Evolutionary conservation across 192 early-diverging fungal genomes (phyloP), one percentile per base, ranked within the genome.

Genomic region (Phycomyces nitens): DNA sequence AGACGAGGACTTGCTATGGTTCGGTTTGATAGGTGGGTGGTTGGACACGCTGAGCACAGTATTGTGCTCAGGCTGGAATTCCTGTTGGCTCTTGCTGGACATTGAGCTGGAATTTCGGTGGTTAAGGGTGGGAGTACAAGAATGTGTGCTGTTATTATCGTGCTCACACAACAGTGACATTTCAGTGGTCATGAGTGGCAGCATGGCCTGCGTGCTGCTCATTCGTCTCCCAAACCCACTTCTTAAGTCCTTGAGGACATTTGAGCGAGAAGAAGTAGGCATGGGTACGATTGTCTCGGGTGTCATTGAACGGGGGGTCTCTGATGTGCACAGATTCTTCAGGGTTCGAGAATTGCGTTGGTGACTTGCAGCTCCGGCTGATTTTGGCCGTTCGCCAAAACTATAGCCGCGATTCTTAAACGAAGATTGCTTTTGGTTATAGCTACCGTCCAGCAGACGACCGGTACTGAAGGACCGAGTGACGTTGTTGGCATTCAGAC

Each of bases 161-260:
- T 34, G 29, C 7, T 34, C 29, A 34, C 29, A 34, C 29, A 34
- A 34, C 3, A 34, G 29, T 7, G 29, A 5, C 29, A 34, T 34
- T 5, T 34, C 29, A 34, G 29, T 5, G 7, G 29, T 7, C 29
- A 34, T 34, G 29, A 34, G 29, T 34, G 29, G 29, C 29, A 47
- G 44, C 44, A 47, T 47, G 15, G 44, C 44, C 44, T 47, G 44
- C 11, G 44, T 47, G 44, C 44, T 47, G 18, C 44, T 44, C 21
- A 22, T 49, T 53, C 29, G 38, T 23, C 42, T 29, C 21, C 39
- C 34, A n/a, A 58, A 29, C 15, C 42, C 21, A 21, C 56, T 51
- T 24, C 42, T 55, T 21, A 66, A 27, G n/a, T 56, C 64, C 39
- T 38, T 15, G 11, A 66, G 49, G 1, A 62, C 27, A 10, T 38